Evolutionary conservation across 2,329 filamentous ascomycete genomes (phyloP), one percentile per base, ranked within the genome.

Genomic region (Knufia petricola): DNA sequence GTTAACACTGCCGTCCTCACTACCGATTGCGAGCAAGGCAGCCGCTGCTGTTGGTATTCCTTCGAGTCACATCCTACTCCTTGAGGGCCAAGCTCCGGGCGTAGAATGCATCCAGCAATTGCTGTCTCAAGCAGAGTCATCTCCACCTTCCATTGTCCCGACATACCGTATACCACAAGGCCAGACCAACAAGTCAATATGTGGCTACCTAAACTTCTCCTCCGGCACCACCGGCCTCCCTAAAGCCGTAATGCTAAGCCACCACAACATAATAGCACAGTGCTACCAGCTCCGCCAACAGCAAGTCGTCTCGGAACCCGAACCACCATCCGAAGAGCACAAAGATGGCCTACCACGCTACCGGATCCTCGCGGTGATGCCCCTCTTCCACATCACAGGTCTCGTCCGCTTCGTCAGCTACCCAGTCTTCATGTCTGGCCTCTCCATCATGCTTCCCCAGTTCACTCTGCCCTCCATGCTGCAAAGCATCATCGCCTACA

Each of bases 171-270:
- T 81, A 0, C 70, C 73, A 0, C 50, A 57, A 0, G 75, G 73
- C 1, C 73, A 77, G 61, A 75, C 68, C 21, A 81, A 80, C 54
- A 69, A 68, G 30, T 73, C 55, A 10, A 42, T 58, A 7, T 56
- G 55, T 34, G 56, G 55, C 19, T 59, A 56, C 44, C 74, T 94
- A 54, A 92, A 92, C 64, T 94, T 90, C 65, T 85, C 79, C 54
- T 67, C 64, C 41, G 69, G 86, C 9, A 89, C 84, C 1, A 94
- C 87, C 0, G 87, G 87, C 8, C 73, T 87, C 7, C 85, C 87
- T 4, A 94, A 94, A 63, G 87, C 87, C 9, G 87, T 92, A 28
- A 77, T 76, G 73, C 74, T 77, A 40, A 65, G 72, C 1, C 74
- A 77, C 57, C 69, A 73, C 37, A 77, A 76, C 52, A 69, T 76